These are phyloP conservation scores for Phytophthora pisi DNA, from an alignment of 352 stramenopile species.

Conservation along the genomic window DNA sequence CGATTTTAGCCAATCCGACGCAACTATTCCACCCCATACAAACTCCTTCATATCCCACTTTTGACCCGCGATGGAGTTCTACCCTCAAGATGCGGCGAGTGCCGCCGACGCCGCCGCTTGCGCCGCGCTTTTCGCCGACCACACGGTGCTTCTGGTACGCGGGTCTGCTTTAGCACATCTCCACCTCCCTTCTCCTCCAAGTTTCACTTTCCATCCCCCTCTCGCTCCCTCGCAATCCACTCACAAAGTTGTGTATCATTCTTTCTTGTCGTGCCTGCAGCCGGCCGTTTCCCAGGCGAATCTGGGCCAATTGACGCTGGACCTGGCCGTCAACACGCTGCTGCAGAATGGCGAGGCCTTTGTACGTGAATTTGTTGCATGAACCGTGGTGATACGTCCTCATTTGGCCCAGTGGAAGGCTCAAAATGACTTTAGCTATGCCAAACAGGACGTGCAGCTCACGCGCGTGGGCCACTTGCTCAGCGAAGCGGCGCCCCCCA, in stretches of 20 bases:
- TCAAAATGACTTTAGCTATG: conserved; percentile 10
- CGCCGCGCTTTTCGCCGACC: conserved; percentile 48
- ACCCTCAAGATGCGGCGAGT: conserved; percentile 28
- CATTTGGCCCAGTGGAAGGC: neutral
- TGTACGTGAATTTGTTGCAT: conserved; percentile 33
- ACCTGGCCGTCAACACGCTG: conserved; percentile 79
- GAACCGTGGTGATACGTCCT: neutral
- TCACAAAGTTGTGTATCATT: conserved; percentile 26
- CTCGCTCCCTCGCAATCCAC: conserved; percentile 1
- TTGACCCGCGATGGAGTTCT: conserved; percentile 56
- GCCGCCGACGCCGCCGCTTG: conserved; percentile 34
- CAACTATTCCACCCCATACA: neutral
- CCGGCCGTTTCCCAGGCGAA: conserved; percentile 83
- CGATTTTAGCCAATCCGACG: neutral
- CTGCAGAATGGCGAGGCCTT: conserved; percentile 52
- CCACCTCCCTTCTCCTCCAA: neutral
- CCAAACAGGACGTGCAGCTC: conserved; percentile 43
- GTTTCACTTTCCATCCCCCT: conserved; percentile 1
- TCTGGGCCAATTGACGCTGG: conserved; percentile 77
- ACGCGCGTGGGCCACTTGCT: conserved; percentile 65
- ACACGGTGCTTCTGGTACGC: conserved; percentile 67
- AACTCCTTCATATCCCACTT: conserved; percentile 6
- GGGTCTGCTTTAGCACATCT: neutral
- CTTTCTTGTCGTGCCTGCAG: conserved; percentile 27
- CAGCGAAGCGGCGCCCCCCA: conserved; percentile 60